Conservation (phyloP, 257 asterid species). For the Salvia rosmarinus region DNA sequence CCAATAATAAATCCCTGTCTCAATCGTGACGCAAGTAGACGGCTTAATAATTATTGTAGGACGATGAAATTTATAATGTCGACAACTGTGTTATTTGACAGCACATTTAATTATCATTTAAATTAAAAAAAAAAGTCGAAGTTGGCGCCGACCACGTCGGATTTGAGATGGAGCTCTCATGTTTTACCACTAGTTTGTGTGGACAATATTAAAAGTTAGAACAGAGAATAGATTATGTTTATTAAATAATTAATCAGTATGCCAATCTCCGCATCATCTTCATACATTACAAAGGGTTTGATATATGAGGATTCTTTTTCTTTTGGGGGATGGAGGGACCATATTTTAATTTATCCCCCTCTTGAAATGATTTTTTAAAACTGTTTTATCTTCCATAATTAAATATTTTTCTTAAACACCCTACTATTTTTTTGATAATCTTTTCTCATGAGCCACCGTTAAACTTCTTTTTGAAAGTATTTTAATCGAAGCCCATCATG, state of each 20-base stretch:
- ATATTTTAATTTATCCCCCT: too few relatives aligned
- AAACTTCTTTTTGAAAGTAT: not conserved
- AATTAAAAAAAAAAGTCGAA: too few relatives aligned
- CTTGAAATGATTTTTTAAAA: too few relatives aligned
- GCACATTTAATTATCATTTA: not conserved
- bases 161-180: not conserved
- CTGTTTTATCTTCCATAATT: too few relatives aligned
- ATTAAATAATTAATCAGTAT: not conserved
- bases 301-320: too few relatives aligned
- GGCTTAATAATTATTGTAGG: not conserved
- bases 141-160: constrained; percentile 19
- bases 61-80: constrained; percentile 1
- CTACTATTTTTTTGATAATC: too few relatives aligned
- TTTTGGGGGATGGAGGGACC: too few relatives aligned
- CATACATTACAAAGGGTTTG: too few relatives aligned
- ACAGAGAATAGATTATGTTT: not conserved
- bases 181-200: constrained; percentile 18
- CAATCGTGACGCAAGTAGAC: not conserved
- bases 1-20: not conserved
- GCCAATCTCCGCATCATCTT: not conserved
- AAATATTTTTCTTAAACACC: too few relatives aligned
- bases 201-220: not conserved
- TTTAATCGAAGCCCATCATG: not conserved
- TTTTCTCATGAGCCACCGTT: not conserved
- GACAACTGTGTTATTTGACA: constrained; percentile 17